A percentile compares a stretch with the other conserved stretches of the same genome.
phyloP scores from a whole-genome alignment of 106 monocot genomes.

The Dendrobium catenatum region DNA sequence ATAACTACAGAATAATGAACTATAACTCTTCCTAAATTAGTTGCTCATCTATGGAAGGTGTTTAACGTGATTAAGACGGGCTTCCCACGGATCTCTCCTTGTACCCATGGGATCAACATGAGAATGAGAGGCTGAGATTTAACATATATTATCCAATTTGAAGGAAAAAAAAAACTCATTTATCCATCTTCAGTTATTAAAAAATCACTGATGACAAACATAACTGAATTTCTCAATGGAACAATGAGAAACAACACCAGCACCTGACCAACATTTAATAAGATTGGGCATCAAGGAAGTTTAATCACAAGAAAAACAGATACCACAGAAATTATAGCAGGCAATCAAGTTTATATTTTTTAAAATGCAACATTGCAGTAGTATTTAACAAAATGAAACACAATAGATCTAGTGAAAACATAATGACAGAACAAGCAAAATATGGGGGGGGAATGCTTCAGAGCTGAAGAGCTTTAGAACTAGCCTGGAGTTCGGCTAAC shows the following conservation, averaged over 20 bases:
- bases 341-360: neutral
- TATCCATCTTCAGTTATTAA: neutral
- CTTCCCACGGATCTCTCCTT: no score
- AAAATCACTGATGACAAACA: neutral
- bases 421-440: neutral
- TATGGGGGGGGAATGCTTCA: neutral
- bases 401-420: neutral
- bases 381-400: neutral
- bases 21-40: no score
- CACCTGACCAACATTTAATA: neutral
- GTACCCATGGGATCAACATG: no score
- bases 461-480: neutral
- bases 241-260: neutral
- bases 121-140: no score
- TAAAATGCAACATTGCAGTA: neutral
- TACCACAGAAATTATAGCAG: neutral
- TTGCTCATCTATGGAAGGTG: no score
- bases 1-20: no score
- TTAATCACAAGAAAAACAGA: neutral
- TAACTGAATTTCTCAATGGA: constrained; percentile 4
- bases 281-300: neutral
- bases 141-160: neutral
- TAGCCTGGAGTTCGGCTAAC: constrained; percentile 64
- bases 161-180: neutral
- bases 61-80: no score